Evolutionary conservation across 768 basidiomycete genomes (phyloP).

Genomic region (Boletus huronensis): DNA sequence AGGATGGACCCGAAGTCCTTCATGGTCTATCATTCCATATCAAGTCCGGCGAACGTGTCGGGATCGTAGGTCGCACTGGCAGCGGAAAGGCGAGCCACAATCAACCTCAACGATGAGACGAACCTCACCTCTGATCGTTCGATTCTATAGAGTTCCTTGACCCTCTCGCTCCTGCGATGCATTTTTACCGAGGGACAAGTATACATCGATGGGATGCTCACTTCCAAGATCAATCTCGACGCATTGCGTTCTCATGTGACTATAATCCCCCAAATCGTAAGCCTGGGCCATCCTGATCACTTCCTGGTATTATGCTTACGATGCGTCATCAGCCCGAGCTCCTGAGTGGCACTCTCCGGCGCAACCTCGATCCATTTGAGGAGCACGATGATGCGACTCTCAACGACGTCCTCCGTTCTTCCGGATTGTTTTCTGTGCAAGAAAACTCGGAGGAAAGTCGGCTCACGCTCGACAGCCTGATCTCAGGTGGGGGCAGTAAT

Average conservation of each 20-base stretch:
- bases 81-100: not conserved
- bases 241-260: not conserved
- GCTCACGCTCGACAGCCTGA: constrained; percentile 43
- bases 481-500: constrained; percentile 44
- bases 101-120: not conserved
- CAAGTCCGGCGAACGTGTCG: constrained; percentile 2
- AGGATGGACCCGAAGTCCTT: constrained; percentile 1
- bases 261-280: constrained; percentile 1
- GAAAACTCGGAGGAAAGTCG: constrained; percentile 34
- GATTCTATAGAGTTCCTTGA: constrained; percentile 1
- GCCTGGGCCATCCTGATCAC: too few species aligned
- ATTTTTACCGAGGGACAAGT: not conserved
- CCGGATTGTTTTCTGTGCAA: constrained; percentile 44
- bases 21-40: not conserved
- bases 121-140: not conserved
- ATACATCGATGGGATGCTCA: not conserved
- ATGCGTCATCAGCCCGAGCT: not conserved
- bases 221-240: not conserved
- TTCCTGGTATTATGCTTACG: not conserved
- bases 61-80: constrained; percentile 1
- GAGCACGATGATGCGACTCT: constrained; percentile 51
- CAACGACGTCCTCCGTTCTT: constrained; percentile 45
- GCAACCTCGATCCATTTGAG: constrained; percentile 59
- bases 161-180: constrained; percentile 3
- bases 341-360: constrained; percentile 52